Percentiles rank a stretch among this genome's conserved stretches.
Conservation (phyloP, 1,139 yeast species). For the Pneumocystis murina region DNA sequence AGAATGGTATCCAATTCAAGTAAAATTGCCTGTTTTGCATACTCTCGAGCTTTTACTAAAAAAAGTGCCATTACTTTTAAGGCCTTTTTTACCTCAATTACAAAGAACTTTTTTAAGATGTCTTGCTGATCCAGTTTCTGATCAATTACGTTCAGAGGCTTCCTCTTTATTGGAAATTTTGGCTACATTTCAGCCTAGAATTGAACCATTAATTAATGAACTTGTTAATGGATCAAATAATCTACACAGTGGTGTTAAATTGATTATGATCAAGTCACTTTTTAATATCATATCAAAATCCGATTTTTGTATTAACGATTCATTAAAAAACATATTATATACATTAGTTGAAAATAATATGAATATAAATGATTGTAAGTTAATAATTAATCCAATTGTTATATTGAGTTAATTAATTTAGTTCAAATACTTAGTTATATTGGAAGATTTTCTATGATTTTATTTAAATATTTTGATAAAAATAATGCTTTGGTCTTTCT, state of each 20-base stretch:
- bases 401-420: background rate
- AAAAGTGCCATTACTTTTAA: conserved; percentile 78
- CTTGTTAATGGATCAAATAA: conserved; percentile 11
- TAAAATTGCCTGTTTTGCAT: conserved; percentile 77
- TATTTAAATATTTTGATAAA: conserved; percentile 48
- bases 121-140: conserved; percentile 60
- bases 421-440: conserved; percentile 3
- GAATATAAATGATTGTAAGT: conserved; percentile 38
- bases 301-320: conserved; percentile 61
- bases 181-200: conserved; percentile 80
- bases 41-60: conserved; percentile 66
- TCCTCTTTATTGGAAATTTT: conserved; percentile 79
- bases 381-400: conserved; percentile 25
- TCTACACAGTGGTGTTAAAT: conserved; percentile 33
- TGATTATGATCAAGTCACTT: conserved; percentile 75
- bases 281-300: conserved; percentile 70
- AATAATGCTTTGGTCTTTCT: conserved; percentile 54
- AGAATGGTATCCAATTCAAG: conserved; percentile 78
- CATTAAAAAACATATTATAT: conserved; percentile 54
- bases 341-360: conserved; percentile 66
- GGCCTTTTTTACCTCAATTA: conserved; percentile 93
- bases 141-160: conserved; percentile 61
- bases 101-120: conserved; percentile 95
- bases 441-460: conserved; percentile 57
- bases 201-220: conserved; percentile 60